A percentile compares a stretch with the other conserved stretches of the same genome.
phyloP scores from a whole-genome alignment of 2,329 filamentous ascomycete genomes.

The Rhinocladiella mackenziei region DNA sequence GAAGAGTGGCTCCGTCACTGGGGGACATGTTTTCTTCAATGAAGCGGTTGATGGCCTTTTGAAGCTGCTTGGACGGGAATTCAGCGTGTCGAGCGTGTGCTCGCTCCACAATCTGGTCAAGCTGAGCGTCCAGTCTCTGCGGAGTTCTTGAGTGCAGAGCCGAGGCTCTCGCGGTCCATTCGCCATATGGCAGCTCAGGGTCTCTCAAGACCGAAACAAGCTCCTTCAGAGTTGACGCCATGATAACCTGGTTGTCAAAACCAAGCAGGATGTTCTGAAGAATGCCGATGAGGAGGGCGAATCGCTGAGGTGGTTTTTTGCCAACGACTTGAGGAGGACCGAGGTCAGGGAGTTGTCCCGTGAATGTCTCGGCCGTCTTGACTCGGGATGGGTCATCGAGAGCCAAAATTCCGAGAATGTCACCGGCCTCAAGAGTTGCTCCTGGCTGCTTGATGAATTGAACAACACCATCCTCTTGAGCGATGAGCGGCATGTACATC shows the following conservation, averaged over 20 bases:
- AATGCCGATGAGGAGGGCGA: constrained; percentile 70
- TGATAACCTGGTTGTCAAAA: constrained; percentile 96
- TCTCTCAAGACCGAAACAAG: constrained; percentile 86
- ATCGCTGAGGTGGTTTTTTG: constrained; percentile 86
- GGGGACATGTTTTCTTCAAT: constrained; percentile 76
- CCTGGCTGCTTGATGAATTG: constrained; percentile 99
- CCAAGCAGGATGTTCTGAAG: constrained; percentile 84
- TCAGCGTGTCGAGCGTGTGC: constrained; percentile 73
- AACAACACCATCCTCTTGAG: constrained; percentile 91
- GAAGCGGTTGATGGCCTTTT: constrained; percentile 82
- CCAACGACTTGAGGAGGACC: constrained; percentile 84
- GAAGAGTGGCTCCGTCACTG: constrained; percentile 69
- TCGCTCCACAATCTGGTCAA: constrained; percentile 81
- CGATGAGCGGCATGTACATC: constrained; percentile 99
- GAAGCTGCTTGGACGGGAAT: constrained; percentile 85
- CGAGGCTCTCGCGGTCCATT: constrained; percentile 94
- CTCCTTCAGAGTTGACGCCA: constrained; percentile 80
- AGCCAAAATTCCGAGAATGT: constrained; percentile 95
- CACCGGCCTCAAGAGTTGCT: constrained; percentile 93
- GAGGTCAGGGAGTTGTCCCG: constrained; percentile 81
- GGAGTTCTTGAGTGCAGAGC: constrained; percentile 97
- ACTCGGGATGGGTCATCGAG: constrained; percentile 93
- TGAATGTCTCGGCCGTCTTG: constrained; percentile 92
- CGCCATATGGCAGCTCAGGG: constrained; percentile 86
- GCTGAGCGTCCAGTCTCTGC: constrained; percentile 77